These are phyloP conservation scores for Porcisia deanei DNA, from an alignment of 208 protist genomes.

Conservation along the genomic window DNA sequence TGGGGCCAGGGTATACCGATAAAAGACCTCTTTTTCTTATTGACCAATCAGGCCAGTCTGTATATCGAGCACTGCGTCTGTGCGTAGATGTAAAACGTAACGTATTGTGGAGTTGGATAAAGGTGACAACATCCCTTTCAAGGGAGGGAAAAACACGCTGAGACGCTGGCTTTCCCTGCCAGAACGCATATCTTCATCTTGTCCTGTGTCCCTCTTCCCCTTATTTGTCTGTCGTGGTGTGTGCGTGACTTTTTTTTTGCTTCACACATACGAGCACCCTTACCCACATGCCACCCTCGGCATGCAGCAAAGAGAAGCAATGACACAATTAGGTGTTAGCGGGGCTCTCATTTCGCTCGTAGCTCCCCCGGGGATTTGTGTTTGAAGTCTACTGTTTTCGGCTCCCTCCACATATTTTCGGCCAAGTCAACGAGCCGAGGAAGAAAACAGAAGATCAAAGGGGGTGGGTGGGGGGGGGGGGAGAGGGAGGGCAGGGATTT, in stretches of 20 bases:
- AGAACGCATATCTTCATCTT: neutral
- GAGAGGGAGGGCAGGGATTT: neutral
- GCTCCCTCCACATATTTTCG: neutral
- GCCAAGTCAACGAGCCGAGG: too few relatives aligned
- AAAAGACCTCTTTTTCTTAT: neutral
- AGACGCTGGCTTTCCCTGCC: neutral
- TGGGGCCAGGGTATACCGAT: neutral
- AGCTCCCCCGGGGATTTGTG: neutral
- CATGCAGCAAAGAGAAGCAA: neutral
- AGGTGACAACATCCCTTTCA: neutral
- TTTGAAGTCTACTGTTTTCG: neutral
- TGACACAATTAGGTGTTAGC: neutral
- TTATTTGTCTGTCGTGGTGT: neutral
- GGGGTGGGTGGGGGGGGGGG: neutral
- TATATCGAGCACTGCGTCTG: neutral
- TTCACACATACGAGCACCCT: neutral
- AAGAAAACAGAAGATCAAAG: neutral
- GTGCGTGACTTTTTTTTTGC: neutral
- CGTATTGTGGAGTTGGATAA: neutral
- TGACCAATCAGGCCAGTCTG: neutral
- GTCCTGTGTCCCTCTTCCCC: neutral
- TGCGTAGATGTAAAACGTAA: neutral
- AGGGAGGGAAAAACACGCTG: neutral
- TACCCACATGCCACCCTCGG: too few relatives aligned
- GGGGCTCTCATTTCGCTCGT: neutral